A percentile compares a stretch with the other conserved stretches of the same genome.
Evolutionary conservation across 345 rosid species (phyloP).

Genomic region (Combretum micranthum): DNA sequence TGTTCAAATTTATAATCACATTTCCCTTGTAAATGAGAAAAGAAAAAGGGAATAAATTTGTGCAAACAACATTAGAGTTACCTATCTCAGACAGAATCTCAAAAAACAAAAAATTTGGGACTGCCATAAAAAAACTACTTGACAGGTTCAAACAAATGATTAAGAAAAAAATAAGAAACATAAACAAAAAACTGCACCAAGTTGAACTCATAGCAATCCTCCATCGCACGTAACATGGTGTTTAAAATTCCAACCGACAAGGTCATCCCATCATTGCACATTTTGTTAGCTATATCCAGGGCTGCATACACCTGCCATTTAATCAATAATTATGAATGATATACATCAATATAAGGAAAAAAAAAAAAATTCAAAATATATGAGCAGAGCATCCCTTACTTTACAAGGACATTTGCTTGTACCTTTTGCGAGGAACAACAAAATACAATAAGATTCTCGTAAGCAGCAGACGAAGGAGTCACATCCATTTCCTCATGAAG

Average conservation of each 20-base stretch:
- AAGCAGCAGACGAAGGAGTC: constrained; percentile 51
- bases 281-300: constrained; percentile 56
- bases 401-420: constrained; percentile 2
- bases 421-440: constrained; percentile 58
- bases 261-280: constrained; percentile 46
- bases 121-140: no score
- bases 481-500: constrained; percentile 51
- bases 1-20: no score
- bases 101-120: no score
- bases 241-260: constrained; percentile 41
- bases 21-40: no score
- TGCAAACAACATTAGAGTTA: no score
- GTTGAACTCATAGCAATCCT: constrained; percentile 51
- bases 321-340: constrained; percentile 10
- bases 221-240: constrained; percentile 42
- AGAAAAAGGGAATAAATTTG: no score
- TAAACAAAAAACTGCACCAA: constrained; percentile 38
- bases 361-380: not conserved
- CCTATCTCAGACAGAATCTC: no score
- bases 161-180: not conserved
- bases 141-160: no score
- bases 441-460: constrained; percentile 47
- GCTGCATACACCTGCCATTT: constrained; percentile 61
- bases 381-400: not conserved
- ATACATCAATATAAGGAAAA: not conserved